Evolutionary conservation across 2,329 filamentous ascomycete genomes (phyloP).

Genomic region (Calonectria hawksworthii): DNA sequence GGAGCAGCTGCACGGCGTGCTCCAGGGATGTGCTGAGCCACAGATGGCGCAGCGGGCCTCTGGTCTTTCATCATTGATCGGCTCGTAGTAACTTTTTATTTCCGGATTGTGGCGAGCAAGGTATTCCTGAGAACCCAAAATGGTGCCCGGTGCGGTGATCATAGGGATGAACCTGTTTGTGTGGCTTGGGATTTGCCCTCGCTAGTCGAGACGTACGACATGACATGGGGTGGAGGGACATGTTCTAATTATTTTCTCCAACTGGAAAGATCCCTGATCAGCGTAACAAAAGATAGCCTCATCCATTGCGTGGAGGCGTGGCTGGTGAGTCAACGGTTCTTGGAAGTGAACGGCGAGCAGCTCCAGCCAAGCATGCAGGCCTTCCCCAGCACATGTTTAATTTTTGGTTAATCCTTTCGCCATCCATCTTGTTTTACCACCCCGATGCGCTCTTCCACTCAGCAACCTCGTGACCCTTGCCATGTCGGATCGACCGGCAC

Average conservation of each 20-base stretch:
- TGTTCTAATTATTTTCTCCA: slow-evolving; percentile 11
- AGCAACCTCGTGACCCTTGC: slow-evolving; percentile 13
- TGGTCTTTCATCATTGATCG: slow-evolving; percentile 22
- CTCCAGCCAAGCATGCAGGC: slow-evolving; percentile 1
- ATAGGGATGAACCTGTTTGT: background rate
- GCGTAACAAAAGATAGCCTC: slow-evolving; percentile 1
- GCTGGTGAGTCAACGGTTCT: slow-evolving; percentile 9
- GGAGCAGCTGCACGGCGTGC: slow-evolving; percentile 15
- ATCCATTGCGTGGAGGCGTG: slow-evolving; percentile 24
- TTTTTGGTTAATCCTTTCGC: background rate
- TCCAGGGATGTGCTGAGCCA: slow-evolving; percentile 25
- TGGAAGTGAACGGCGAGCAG: background rate
- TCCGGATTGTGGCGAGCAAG: slow-evolving; percentile 27
- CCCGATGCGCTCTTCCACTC: slow-evolving; percentile 32
- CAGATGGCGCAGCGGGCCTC: slow-evolving; percentile 21
- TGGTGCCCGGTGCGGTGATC: background rate
- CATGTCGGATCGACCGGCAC: slow-evolving; percentile 42
- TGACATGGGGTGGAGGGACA: background rate
- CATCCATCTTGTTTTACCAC: background rate
- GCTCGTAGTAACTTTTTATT: background rate
- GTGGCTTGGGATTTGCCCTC: background rate
- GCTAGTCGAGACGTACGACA: background rate
- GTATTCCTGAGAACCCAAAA: background rate
- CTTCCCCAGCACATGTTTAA: background rate
- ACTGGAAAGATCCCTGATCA: slow-evolving; percentile 19